Conservation (phyloP, 768 basidiomycete species). For the Amanita phalloides region DNA sequence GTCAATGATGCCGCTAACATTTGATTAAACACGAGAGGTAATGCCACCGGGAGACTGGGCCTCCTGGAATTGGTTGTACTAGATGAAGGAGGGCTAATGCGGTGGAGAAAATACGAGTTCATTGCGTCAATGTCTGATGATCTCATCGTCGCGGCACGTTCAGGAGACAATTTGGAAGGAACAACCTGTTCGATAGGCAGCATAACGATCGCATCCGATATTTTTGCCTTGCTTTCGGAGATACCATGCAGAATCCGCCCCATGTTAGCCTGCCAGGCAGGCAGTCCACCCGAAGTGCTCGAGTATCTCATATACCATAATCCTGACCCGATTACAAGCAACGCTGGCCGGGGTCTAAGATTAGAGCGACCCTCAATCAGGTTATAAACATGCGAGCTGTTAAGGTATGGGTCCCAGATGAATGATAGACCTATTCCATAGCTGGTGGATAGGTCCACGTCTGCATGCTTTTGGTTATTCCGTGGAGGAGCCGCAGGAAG, state of each 20-base stretch:
- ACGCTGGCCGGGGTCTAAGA: conserved; percentile 29
- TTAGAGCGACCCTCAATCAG: conserved; percentile 21
- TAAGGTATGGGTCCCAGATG: conserved; percentile 85
- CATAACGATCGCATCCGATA: conserved; percentile 68
- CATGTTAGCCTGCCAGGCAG: conserved; percentile 69
- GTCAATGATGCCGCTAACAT: conserved; percentile 70
- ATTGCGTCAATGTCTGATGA: conserved; percentile 80
- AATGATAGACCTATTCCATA: conserved; percentile 45
- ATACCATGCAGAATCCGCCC: conserved; percentile 52
- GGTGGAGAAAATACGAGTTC: conserved; percentile 77
- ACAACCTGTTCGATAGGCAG: conserved; percentile 70
- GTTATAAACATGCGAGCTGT: conserved; percentile 43
- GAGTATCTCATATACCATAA: conserved; percentile 84
- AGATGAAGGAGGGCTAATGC: conserved; percentile 32
- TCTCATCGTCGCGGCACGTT: conserved; percentile 59
- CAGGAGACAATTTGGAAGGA: conserved; percentile 50
- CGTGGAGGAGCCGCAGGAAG: conserved; percentile 42
- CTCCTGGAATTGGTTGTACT: conserved; percentile 13
- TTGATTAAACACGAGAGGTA: conserved; percentile 74
- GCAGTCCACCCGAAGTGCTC: conserved; percentile 58
- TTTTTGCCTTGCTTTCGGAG: conserved; percentile 19
- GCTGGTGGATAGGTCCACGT: conserved; percentile 39
- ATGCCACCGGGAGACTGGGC: conserved; percentile 29
- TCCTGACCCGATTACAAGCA: conserved; percentile 79
- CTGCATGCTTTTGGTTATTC: conserved; percentile 57